A percentile compares a stretch with the other conserved stretches of the same genome.
These are phyloP conservation scores for Arabis hirsuta DNA, from an alignment of 345 rosid species.

Conservation along the genomic window DNA sequence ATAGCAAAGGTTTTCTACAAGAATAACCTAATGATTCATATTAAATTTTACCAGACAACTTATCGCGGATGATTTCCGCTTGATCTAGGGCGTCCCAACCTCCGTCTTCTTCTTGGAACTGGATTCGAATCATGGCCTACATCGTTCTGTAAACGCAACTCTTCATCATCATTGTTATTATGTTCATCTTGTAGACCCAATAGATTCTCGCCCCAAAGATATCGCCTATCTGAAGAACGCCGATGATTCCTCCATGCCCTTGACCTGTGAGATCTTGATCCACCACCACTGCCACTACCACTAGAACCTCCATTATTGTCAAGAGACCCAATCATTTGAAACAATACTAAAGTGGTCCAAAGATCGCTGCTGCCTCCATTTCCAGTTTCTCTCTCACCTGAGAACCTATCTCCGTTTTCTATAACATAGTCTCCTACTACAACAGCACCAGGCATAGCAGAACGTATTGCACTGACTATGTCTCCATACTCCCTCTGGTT, in stretches of 20 bases:
- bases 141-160: constrained; percentile 56
- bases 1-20: constrained; percentile 31
- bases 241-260: constrained; percentile 82
- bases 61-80: constrained; percentile 63
- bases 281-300: constrained; percentile 50
- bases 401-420: constrained; percentile 76
- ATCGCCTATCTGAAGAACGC: constrained; percentile 68
- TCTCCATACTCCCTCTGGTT: constrained; percentile 81
- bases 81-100: constrained; percentile 71
- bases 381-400: constrained; percentile 60
- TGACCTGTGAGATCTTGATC: constrained; percentile 62
- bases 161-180: constrained; percentile 52
- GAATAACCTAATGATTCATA: constrained; percentile 36
- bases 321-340: constrained; percentile 84
- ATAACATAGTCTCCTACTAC: constrained; percentile 95
- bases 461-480: constrained; percentile 79
- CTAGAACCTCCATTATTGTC: constrained; percentile 49
- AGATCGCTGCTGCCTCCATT: constrained; percentile 55
- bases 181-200: constrained; percentile 75
- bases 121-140: constrained; percentile 58
- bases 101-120: constrained; percentile 70
- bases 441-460: constrained; percentile 91
- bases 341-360: constrained; percentile 71
- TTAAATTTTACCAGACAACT: constrained; percentile 49
- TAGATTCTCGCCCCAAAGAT: constrained; percentile 93